Evolutionary conservation across 164 flowering plant genomes (phyloP), one percentile per base, ranked within the genome.

Genomic region (Kalanchoe fedtschenkoi): DNA sequence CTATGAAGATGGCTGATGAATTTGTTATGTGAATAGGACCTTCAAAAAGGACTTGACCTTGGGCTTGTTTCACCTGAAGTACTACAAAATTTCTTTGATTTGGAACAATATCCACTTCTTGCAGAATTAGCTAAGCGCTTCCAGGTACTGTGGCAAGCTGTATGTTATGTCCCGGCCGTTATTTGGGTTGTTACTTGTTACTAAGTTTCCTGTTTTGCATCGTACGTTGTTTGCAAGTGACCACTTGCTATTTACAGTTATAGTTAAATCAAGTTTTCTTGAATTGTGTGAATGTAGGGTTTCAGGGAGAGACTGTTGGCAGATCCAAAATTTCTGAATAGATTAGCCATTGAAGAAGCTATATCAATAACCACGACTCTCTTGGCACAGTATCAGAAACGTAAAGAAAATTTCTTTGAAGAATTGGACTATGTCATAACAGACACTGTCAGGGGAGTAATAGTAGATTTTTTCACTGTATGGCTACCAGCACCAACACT

Each of bases 401-500:
- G 97, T 9, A 89, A 85, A 74, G 98, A 81, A 57, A 82, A 81
- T 62, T 93, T 93, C 74, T 86, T 93, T 69, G 84, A 81, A 64
- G 98, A 93, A 72, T 75, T 93, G 62, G 97, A 93, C 76, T 93
- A 93, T 81, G 98, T 93, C 47, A 74, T 86, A 37, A 89, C 97
- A 29, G 98, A 93, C 69, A 83, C 87, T 16, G 53, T 81, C 54
- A 76, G 98, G 75, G 98, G 96, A 30, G 16, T 71, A 33, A 88
- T 93, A 28, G 97, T 89, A 61, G 97, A 93, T 72, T 93, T 93
- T 70, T 89, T 93, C 66, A 89, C 96, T 15, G 98, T 93, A 54
- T 93, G 98, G 98, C 97, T 93, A 77, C 98, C 98, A 61, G 98
- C 98, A 43, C 98, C 98, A 60, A 93, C 97, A 33, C 24, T 93